phyloP scores from a whole-genome alignment of 352 stramenopile species.

The Phytophthora fragariae region DNA sequence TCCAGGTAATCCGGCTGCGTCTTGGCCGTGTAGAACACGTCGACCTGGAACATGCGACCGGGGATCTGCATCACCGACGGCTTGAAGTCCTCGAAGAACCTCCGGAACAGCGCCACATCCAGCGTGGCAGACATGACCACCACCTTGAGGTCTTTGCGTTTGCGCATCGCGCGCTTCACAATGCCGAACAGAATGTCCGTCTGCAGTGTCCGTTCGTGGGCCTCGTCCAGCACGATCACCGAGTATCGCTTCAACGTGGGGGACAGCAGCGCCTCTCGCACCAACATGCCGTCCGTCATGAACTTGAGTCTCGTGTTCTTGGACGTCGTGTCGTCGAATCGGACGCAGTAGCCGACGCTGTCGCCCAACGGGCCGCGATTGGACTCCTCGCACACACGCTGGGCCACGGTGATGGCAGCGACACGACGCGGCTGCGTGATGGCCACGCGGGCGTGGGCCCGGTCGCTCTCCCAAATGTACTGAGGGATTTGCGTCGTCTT shows the following conservation, averaged over 20 bases:
- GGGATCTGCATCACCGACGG: conserved; percentile 88
- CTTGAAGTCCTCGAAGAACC: conserved; percentile 93
- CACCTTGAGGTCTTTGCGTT: conserved; percentile 91
- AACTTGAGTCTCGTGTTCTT: conserved; percentile 94
- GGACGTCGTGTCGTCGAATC: conserved; percentile 94
- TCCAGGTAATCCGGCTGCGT: conserved; percentile 92
- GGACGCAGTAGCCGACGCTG: conserved; percentile 93
- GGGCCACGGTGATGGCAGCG: conserved; percentile 84
- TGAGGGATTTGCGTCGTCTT: conserved; percentile 94
- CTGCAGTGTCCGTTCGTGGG: conserved; percentile 87
- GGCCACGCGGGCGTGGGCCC: conserved; percentile 54
- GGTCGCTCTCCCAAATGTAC: conserved; percentile 82
- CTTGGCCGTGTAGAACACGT: conserved; percentile 91
- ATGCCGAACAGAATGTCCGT: conserved; percentile 93
- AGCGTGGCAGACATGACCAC: conserved; percentile 99
- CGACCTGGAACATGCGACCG: conserved; percentile 90
- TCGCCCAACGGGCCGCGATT: conserved; percentile 57
- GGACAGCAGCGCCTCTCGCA: conserved; percentile 87
- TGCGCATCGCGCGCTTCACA: conserved; percentile 83
- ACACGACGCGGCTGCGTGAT: conserved; percentile 87
- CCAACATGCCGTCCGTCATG: conserved; percentile 92
- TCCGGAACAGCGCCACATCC: conserved; percentile 93
- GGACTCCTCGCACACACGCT: conserved; percentile 80
- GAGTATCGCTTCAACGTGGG: conserved; percentile 82
- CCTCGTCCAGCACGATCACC: conserved; percentile 89